Evolutionary conservation across 768 basidiomycete genomes (phyloP), one percentile per base, ranked within the genome.

Genomic region (Astraeus odoratus): DNA sequence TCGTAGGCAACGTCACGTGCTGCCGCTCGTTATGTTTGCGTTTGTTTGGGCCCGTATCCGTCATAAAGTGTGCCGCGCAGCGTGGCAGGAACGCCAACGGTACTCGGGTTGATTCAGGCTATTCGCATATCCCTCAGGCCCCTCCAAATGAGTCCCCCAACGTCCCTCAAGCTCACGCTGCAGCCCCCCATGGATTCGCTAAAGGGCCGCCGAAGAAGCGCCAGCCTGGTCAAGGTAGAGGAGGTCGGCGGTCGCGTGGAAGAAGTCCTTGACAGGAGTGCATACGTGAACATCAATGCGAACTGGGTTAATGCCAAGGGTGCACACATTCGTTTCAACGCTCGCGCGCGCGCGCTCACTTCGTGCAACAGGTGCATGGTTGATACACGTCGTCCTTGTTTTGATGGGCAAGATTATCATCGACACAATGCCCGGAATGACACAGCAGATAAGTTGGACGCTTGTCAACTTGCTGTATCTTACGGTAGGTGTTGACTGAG

Each of bases 231-330:
- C 67, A 89, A 88, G 65, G 86, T 92, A 43, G 89, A 92, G 64
- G 74, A 86, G 57, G 77, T 92, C 49, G 83, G 81, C 34, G 81
- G 79, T 57, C 71, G 81, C 42, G 68, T 78, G 39, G 86, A 92
- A 56, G 85, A 89, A 56, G 68, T 78, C 5, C 73, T 86, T 22
- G 89, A 92, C 71, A 82, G 86, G 57, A 80, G 78, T 55, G 78
- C 82, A 25, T 91, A 87, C 64, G 74, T 77, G 47, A 91, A 92
- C 60, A 78, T 86, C 50, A 95, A 95, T 59, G 87, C 88, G 16
- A 79, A 90, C 58, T 95, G 91, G 91, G 91, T 95, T 59, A 92
- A 95, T 57, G 78, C 84, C 48, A 95, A 95, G 69, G 91, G 91
- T 87, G 31, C 45, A 29, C 34, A 43, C 25, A 24, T 13, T 31